A percentile compares a stretch with the other conserved stretches of the same genome.
Evolutionary conservation across 805 yeast species (phyloP).

Genomic region (Ogataea allantospora): DNA sequence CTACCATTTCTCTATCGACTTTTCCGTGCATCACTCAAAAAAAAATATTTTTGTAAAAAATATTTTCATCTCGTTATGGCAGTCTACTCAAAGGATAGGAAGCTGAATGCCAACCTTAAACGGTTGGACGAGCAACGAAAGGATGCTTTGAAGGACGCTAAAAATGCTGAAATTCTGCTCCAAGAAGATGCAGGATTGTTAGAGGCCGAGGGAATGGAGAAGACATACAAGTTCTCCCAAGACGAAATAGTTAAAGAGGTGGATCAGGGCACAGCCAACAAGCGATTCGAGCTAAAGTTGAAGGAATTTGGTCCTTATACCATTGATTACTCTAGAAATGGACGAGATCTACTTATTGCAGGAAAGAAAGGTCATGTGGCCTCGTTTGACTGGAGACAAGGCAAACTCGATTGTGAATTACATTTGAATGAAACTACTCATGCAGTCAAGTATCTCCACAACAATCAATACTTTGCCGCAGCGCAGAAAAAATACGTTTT

Average conservation of each 20-base stretch:
- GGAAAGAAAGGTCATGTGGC: constrained; percentile 96
- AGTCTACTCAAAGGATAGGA: constrained; percentile 41
- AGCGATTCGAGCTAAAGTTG: constrained; percentile 70
- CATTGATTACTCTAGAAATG: constrained; percentile 80
- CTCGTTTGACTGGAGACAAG: constrained; percentile 92
- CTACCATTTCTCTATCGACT: too few relatives aligned
- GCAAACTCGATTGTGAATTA: constrained; percentile 76
- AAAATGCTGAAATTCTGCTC: constrained; percentile 78
- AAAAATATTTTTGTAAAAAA: constrained; percentile 7
- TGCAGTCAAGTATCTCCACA: constrained; percentile 87
- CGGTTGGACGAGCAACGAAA: constrained; percentile 68
- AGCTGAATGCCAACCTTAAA: constrained; percentile 62
- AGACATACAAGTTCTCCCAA: constrained; percentile 82
- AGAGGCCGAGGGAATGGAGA: constrained; percentile 96
- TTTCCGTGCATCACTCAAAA: constrained; percentile 12
- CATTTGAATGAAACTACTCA: constrained; percentile 85
- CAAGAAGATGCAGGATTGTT: constrained; percentile 83
- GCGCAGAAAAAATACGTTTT: constrained; percentile 95
- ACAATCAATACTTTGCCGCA: constrained; percentile 90
- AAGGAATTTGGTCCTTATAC: constrained; percentile 84
- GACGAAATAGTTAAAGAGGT: constrained; percentile 73
- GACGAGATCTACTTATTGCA: constrained; percentile 78
- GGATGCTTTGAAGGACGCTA: constrained; percentile 80
- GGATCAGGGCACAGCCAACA: constrained; percentile 71
- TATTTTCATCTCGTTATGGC: constrained; percentile 10